phyloP scores from a whole-genome alignment of 2,329 filamentous ascomycete species.

The Didymosphaeria variabile region DNA sequence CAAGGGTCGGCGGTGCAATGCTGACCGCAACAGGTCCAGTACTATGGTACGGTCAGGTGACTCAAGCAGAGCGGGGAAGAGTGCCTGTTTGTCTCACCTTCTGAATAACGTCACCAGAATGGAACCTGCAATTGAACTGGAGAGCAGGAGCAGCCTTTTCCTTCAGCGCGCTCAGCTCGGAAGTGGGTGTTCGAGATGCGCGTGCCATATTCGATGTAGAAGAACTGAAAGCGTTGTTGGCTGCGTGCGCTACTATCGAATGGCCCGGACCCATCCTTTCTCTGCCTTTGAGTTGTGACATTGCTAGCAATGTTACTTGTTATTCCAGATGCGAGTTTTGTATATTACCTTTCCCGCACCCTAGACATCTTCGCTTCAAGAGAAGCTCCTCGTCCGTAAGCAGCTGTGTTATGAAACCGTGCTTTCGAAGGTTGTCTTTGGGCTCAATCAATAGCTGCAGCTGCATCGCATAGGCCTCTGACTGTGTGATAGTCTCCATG shows the following conservation, averaged over 20 bases:
- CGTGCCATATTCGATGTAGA: not conserved
- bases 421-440: conserved; percentile 3
- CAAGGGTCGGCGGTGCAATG: conserved; percentile 22
- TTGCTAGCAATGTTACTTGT: not conserved
- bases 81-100: not conserved
- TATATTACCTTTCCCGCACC: conserved; percentile 25
- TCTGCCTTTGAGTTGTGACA: conserved; percentile 1
- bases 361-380: conserved; percentile 21
- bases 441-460: conserved; percentile 15
- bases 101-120: conserved; percentile 11
- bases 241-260: not conserved
- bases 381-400: conserved; percentile 22
- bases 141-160: not conserved
- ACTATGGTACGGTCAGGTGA: conserved; percentile 11
- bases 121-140: conserved; percentile 2
- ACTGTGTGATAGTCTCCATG: not conserved
- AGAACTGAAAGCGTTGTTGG: not conserved
- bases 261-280: not conserved
- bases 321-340: not conserved
- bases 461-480: not conserved
- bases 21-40: conserved; percentile 23
- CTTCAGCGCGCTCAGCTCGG: not conserved
- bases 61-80: not conserved
- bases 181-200: not conserved
- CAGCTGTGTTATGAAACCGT: conserved; percentile 21